These are phyloP conservation scores for Nyssa sinensis DNA, from an alignment of 148 eudicot species.

Conservation along the genomic window DNA sequence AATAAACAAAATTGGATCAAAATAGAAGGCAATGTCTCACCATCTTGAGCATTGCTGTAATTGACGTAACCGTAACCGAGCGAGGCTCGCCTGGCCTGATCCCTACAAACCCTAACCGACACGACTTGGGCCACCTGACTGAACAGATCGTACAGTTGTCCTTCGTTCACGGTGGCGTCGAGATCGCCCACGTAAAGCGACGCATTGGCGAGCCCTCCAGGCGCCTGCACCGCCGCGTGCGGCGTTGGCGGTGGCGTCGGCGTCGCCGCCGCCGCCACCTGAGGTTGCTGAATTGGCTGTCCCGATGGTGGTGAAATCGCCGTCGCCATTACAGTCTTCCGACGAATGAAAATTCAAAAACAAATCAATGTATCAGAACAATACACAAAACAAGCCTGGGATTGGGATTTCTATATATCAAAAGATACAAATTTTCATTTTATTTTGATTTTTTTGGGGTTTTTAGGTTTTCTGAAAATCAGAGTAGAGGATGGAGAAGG, in stretches of 20 bases:
- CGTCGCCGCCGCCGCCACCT: conserved; percentile 4
- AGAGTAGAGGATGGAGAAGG: not conserved
- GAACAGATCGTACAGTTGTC: conserved; percentile 48
- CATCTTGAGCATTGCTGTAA: conserved; percentile 43
- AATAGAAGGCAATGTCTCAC: conserved; percentile 20
- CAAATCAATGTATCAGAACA: not conserved
- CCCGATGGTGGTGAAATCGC: not conserved
- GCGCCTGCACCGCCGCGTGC: not conserved
- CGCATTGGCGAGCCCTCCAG: conserved; percentile 23
- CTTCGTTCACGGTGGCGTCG: conserved; percentile 42
- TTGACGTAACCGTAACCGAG: conserved; percentile 67
- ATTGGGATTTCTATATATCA: not conserved
- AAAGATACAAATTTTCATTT: not conserved
- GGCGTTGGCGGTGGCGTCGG: conserved; percentile 11
- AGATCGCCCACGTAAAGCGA: conserved; percentile 66
- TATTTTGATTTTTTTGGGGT: not conserved
- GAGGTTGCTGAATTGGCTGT: not conserved
- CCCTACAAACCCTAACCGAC: conserved; percentile 65
- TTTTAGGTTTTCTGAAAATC: not conserved
- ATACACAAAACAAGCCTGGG: not conserved
- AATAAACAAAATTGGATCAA: not conserved
- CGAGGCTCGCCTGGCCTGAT: conserved; percentile 31
- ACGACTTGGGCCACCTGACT: conserved; percentile 44
- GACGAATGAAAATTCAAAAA: not conserved
- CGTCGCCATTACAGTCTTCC: conserved; percentile 6